Evolutionary conservation across 2,329 filamentous ascomycete genomes (phyloP).

Genomic region (Neofusicoccum sp.): DNA sequence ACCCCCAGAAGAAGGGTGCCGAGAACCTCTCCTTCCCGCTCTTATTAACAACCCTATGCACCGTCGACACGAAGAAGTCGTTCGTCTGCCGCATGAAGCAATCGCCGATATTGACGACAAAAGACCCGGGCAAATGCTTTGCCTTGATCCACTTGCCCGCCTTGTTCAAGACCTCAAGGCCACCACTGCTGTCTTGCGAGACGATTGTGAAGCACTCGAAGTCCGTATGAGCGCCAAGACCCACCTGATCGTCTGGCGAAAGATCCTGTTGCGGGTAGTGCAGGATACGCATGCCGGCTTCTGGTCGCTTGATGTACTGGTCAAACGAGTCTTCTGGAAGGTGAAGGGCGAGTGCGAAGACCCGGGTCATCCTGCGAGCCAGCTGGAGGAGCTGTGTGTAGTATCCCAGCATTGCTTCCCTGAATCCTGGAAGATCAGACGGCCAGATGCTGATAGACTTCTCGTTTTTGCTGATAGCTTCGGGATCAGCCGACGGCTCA

Average conservation of each 20-base stretch:
- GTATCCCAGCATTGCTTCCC: constrained; percentile 40
- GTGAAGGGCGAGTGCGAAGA: constrained; percentile 45
- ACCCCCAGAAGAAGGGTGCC: constrained; percentile 45
- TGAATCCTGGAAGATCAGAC: constrained; percentile 39
- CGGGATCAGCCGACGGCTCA: constrained; percentile 26
- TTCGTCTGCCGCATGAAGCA: constrained; percentile 46
- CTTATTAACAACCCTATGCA: constrained; percentile 46
- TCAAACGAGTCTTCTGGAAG: constrained; percentile 45
- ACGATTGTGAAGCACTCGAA: constrained; percentile 49
- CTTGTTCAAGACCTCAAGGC: constrained; percentile 46
- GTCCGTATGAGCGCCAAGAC: constrained; percentile 47
- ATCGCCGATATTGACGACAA: constrained; percentile 48
- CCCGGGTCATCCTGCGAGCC: constrained; percentile 38
- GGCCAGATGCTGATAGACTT: constrained; percentile 34
- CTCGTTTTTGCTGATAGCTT: constrained; percentile 23
- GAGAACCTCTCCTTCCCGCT: constrained; percentile 44
- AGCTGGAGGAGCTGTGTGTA: constrained; percentile 41
- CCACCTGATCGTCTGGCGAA: constrained; percentile 35
- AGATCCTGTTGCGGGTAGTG: constrained; percentile 44
- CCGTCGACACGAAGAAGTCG: constrained; percentile 43
- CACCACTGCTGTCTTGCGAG: constrained; percentile 25
- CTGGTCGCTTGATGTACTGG: constrained; percentile 41
- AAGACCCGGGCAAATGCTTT: constrained; percentile 36
- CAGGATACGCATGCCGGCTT: constrained; percentile 45
- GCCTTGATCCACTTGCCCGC: constrained; percentile 46